Base-by-base conservation (phyloP, 257 asterid species). In the Solanum commersonii region DNA sequence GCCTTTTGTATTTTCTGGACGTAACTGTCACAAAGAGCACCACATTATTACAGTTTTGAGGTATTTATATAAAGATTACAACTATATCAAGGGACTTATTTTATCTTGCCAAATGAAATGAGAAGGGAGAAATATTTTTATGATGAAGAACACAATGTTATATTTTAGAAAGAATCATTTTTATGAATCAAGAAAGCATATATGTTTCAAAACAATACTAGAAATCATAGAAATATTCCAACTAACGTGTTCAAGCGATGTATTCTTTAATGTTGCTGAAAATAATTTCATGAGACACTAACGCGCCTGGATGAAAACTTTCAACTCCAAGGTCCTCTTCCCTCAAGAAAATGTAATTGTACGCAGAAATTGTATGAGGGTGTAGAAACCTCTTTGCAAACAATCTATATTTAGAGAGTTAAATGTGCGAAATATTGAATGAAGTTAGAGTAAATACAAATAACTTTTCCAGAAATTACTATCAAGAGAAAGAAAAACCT, bases 371-470 rank as follows among this genome's bases (percentile, higher is more conserved):
- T n/a, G 94, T 94, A 78, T 93, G 96, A 33, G 98, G 97, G 89
- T 95, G 98, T 37, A 96, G 93, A 89, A 95, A 96, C 49, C 98
- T 96, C 89, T 96, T 96, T 3, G 98, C 96, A 29, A 95, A 95
- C 98, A 98, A 96, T 98, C 98, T 96, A 86, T 33, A 38, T 60
- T 15, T 5, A 70, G 23, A 70, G 76, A 70, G 16, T 67, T 70
- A 70, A 22, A 70, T 13, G 11, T 70, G 38, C 8, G 63, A 72
- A 52, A 63, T 34, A 20, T 25, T 60, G 25, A 23, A 25, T 16
- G 56, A 31, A 42, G 52, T 49, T 33, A 8, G 49, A 70, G 87
- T 31, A 27, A 67, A 35, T 5, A 20, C 15, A 38, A 38, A 2
- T 38, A 37, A 46, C 16, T 88, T 23, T 4, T 70, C 77, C 37